Evolutionary conservation across 257 asterid species (phyloP).

Genomic region (Penstemon newberryi): DNA sequence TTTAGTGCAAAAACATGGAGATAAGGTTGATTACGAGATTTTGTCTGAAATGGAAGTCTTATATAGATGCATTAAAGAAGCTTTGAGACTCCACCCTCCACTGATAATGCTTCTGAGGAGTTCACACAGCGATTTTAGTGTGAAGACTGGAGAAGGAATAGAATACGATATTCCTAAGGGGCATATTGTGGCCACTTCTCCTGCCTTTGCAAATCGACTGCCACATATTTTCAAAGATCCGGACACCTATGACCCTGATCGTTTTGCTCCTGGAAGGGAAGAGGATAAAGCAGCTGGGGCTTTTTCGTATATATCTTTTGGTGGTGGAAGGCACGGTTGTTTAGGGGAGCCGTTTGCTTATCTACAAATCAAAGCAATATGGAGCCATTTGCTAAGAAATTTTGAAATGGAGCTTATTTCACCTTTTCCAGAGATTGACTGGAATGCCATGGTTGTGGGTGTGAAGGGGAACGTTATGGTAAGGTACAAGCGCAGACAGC

Average conservation of each 20-base stretch:
- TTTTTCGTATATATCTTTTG: conserved; percentile 86
- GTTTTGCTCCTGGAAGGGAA: conserved; percentile 30
- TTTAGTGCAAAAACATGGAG: conserved; percentile 59
- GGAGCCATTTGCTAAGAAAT: conserved; percentile 80
- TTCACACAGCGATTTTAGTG: conserved; percentile 81
- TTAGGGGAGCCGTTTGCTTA: conserved; percentile 96
- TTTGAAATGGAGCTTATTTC: conserved; percentile 68
- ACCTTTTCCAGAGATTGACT: conserved; percentile 57
- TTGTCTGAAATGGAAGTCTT: conserved; percentile 89
- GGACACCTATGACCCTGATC: conserved; percentile 74
- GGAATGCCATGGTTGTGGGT: conserved; percentile 68
- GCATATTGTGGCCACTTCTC: conserved; percentile 60
- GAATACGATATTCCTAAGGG: conserved; percentile 75
- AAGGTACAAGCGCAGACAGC: conserved; percentile 46
- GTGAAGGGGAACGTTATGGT: conserved; percentile 64
- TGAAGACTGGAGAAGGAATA: conserved; percentile 70
- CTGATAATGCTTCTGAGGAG: conserved; percentile 85
- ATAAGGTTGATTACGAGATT: conserved; percentile 73
- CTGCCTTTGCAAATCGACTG: conserved; percentile 56
- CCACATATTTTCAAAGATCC: conserved; percentile 79
- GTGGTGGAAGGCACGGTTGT: conserved; percentile 97
- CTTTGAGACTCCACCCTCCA: conserved; percentile 96
- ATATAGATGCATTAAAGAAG: conserved; percentile 82
- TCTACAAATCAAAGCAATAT: conserved; percentile 87
- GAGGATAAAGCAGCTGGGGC: conserved; percentile 52